phyloP scores from a whole-genome alignment of 305 asterid genomes.

The Solanum hybrid region DNA sequence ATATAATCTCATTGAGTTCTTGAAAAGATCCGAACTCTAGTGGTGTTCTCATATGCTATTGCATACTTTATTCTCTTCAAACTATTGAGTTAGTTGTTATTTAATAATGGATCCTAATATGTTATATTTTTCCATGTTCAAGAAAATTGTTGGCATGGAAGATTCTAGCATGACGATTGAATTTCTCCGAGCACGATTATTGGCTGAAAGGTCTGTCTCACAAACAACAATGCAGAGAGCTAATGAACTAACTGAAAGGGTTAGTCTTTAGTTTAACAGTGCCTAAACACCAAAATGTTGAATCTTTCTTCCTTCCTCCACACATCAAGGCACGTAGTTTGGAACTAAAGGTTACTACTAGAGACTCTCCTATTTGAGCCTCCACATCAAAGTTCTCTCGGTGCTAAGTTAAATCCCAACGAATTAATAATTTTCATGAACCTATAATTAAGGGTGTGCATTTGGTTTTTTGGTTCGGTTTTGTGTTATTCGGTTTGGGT shows the following conservation, averaged over 20 bases:
- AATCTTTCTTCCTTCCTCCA: neutral
- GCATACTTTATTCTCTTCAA: neutral
- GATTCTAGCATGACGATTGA: constrained; percentile 71
- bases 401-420: too few relatives aligned
- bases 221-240: constrained; percentile 81
- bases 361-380: too few relatives aligned
- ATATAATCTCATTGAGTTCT: neutral
- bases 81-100: constrained; percentile 6
- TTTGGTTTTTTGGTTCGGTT: too few relatives aligned
- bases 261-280: constrained; percentile 24
- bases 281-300: neutral
- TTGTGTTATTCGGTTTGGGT: too few relatives aligned
- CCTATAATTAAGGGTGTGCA: too few relatives aligned
- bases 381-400: too few relatives aligned
- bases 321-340: too few relatives aligned
- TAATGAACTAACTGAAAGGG: constrained; percentile 81
- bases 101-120: constrained; percentile 11
- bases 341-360: too few relatives aligned
- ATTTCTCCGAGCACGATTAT: constrained; percentile 79
- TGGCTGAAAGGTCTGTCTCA: constrained; percentile 89
- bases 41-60: neutral
- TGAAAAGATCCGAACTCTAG: neutral
- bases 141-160: constrained; percentile 42
- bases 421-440: too few relatives aligned
- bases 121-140: constrained; percentile 21